Evolutionary conservation across 2,329 filamentous ascomycete genomes (phyloP).

Genomic region (Moelleriella libera): DNA sequence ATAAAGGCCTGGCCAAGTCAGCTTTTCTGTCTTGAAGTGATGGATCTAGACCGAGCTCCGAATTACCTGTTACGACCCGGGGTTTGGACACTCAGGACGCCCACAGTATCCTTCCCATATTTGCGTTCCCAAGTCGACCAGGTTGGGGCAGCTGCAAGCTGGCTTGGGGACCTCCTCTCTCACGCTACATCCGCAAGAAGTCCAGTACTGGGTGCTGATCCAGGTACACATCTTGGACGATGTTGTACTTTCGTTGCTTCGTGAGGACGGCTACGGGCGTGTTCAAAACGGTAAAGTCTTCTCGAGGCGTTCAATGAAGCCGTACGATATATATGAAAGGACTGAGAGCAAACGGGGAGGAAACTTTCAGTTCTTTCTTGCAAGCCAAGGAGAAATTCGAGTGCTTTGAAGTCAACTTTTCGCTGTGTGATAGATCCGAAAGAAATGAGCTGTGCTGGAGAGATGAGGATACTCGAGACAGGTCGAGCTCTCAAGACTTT

Average conservation of each 20-base stretch:
- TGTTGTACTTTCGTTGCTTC: not conserved
- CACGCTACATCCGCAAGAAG: conserved; percentile 17
- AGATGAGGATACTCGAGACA: not conserved
- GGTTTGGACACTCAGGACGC: conserved; percentile 16
- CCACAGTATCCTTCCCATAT: conserved; percentile 18
- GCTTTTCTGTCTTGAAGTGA: too few relatives aligned
- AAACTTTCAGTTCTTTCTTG: too few relatives aligned
- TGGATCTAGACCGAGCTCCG: too few relatives aligned
- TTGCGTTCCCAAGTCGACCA: conserved; percentile 14
- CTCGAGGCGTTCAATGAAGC: not conserved
- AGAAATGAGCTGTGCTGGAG: not conserved
- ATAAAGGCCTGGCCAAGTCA: too few relatives aligned
- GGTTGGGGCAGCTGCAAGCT: conserved; percentile 13
- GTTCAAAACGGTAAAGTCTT: not conserved
- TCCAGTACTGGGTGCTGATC: conserved; percentile 16
- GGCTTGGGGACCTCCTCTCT: conserved; percentile 12
- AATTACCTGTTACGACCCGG: conserved; percentile 5
- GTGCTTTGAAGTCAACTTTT: too few relatives aligned
- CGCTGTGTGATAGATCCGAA: too few relatives aligned
- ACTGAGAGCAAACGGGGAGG: too few relatives aligned
- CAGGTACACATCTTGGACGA: conserved; percentile 17
- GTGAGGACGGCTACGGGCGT: not conserved
- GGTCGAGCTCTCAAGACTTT: not conserved
- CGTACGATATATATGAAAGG: too few relatives aligned
- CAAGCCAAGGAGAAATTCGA: too few relatives aligned